Base-by-base conservation (phyloP, 306 rosid species). In the Acacia acuminata region DNA sequence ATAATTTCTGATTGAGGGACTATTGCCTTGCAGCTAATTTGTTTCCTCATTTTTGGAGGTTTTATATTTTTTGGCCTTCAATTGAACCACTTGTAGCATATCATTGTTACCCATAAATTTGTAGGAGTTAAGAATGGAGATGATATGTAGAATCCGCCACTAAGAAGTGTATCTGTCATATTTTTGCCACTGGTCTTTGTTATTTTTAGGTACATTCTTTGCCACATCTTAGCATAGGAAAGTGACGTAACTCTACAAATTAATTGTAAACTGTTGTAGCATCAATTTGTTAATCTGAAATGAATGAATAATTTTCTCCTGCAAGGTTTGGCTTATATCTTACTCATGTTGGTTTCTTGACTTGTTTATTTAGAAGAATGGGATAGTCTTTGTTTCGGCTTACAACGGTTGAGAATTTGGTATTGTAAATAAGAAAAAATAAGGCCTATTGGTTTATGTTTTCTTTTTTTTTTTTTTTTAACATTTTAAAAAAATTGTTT, bases 151-250 rank as follows among this genome's bases (percentile, higher is more conserved):
- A 58, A 85, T 84, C 68, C 25, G 3, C 61, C 79, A 24, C 32
- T 40, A 58, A 66, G 79, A 76, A 79, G 81, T 85, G 48, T 68
- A 85, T 81, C 82, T 67, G 83, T 74, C 83, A 79, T 82, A 20
- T 12, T 13, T 76, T 82, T 40, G 17, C 73, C 58, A 4, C 71
- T 58, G 22, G 84, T 86, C 82, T 85, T 68, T 25, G 11, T 77
- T 66, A 61, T 75, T 76, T 72, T 20, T 71, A 36, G 69, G 20
- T 76, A 71, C 83, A 75, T 30, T 47, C 83, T 55, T 53, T 68
- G 82, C 75, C 79, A 12, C 34, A 12, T 58, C 76, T 75, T 77
- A 51, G 45, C 40, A 10, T 73, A 8, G 50, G 40, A 78, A 60
- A 34, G 53, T 76, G 38, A 40, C 20, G 47, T 25, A 16, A 38